A percentile compares a stretch with the other conserved stretches of the same genome.
Evolutionary conservation across 495 filamentous ascomycete genomes (phyloP).

Genomic region (Evernia prunastri): DNA sequence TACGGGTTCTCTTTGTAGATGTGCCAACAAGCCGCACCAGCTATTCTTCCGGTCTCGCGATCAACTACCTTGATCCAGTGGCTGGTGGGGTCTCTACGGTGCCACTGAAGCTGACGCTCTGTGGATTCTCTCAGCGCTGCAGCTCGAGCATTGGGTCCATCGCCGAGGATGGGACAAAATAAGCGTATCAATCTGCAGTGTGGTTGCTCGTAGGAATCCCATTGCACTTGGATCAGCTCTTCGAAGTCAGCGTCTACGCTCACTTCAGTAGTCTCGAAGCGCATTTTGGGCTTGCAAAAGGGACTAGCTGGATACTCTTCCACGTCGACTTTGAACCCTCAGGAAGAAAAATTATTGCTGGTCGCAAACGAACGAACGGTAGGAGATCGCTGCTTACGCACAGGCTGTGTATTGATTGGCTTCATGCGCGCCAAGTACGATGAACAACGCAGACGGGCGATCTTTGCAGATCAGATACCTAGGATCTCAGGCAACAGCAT

Average conservation of each 20-base stretch:
- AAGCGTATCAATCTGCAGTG: neutral
- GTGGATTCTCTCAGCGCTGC: conserved; percentile 25
- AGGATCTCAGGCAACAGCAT: too few relatives aligned
- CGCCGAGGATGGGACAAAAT: neutral
- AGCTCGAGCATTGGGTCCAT: conserved; percentile 19
- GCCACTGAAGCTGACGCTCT: conserved; percentile 26
- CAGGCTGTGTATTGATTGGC: neutral
- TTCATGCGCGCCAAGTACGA: too few relatives aligned
- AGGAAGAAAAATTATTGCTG: neutral
- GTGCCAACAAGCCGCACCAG: conserved; percentile 31
- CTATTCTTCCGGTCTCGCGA: conserved; percentile 25
- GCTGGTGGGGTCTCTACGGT: conserved; percentile 26
- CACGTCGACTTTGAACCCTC: neutral
- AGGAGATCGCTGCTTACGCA: neutral
- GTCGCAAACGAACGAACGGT: neutral
- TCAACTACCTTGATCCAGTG: conserved; percentile 30
- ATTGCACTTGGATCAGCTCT: neutral
- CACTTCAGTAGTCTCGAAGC: neutral
- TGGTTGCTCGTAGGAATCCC: neutral
- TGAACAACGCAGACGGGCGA: too few relatives aligned
- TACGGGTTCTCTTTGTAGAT: conserved; percentile 31
- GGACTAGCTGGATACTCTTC: neutral
- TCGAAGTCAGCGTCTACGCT: neutral
- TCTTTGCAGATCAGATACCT: too few relatives aligned
- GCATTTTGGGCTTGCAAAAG: neutral